Conservation (phyloP, 257 asterid genomes). For the Solanum chilense region DNA sequence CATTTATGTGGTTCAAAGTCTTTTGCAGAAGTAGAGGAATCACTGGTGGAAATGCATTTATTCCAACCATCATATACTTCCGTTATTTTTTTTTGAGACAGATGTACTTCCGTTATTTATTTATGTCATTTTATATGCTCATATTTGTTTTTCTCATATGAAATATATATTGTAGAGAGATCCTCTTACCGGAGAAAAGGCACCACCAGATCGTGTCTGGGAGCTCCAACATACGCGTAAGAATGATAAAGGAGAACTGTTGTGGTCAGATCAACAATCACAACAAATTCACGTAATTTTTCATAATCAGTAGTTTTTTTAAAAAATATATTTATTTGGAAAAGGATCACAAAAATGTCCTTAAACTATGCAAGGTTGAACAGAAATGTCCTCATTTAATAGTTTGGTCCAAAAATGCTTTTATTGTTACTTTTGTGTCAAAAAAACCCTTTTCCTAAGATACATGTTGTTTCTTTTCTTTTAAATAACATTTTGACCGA, state of each 20-base stretch:
- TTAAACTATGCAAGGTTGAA: neutral
- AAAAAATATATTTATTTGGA: neutral
- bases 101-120: neutral
- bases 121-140: neutral
- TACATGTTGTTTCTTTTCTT: neutral
- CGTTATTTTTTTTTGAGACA: neutral
- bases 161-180: neutral
- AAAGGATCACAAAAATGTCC: neutral
- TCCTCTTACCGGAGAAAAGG: neutral
- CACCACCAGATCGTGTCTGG: constrained; percentile 1
- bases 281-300: neutral
- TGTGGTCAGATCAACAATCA: neutral
- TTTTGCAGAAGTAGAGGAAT: constrained; percentile 1
- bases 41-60: neutral
- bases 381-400: neutral
- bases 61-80: neutral
- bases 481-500: neutral
- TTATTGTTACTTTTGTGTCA: neutral
- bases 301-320: neutral
- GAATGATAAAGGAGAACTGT: neutral
- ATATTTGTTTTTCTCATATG: neutral
- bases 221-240: constrained; percentile 3
- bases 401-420: neutral
- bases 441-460: neutral
- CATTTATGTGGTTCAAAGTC: neutral